Conservation (phyloP, 2,329 filamentous ascomycete genomes). For the Scorias spongiosa region DNA sequence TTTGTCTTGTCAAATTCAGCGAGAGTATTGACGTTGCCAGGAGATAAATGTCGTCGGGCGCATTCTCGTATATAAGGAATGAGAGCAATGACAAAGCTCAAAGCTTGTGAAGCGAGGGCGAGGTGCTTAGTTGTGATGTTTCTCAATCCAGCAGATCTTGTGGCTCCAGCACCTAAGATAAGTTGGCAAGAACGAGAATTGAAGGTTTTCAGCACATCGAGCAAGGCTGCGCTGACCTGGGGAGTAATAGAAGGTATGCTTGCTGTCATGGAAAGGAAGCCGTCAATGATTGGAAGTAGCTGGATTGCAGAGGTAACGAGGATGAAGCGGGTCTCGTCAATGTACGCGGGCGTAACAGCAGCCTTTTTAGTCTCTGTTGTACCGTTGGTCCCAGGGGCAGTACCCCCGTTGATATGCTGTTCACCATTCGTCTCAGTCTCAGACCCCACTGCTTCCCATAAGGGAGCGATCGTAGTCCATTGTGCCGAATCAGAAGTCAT, state of each 20-base stretch:
- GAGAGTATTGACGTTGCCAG: conserved; percentile 34
- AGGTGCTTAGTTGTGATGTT: conserved; percentile 96
- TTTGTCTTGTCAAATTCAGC: conserved; percentile 81
- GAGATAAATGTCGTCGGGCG: conserved; percentile 54
- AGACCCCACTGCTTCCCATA: conserved; percentile 31
- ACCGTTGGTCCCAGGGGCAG: conserved; percentile 11
- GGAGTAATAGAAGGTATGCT: conserved; percentile 79
- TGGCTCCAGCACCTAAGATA: conserved; percentile 88
- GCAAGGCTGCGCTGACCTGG: conserved; percentile 62
- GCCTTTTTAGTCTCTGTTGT: conserved; percentile 2
- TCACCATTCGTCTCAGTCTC: conserved; percentile 17
- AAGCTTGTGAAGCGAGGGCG: conserved; percentile 74
- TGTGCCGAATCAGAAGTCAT: conserved; percentile 54
- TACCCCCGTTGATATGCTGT: conserved; percentile 17
- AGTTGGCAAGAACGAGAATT: conserved; percentile 94
- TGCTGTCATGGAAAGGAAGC: conserved; percentile 68
- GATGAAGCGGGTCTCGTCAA: conserved; percentile 67
- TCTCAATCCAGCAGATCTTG: conserved; percentile 71
- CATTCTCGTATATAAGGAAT: conserved; percentile 88
- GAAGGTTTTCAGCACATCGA: conserved; percentile 83
- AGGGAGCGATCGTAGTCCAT: conserved; percentile 43
- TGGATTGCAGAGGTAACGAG: conserved; percentile 70
- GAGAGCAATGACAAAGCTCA: conserved; percentile 74
- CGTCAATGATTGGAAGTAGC: conserved; percentile 66
- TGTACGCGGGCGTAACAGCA: not conserved